phyloP scores from a whole-genome alignment of 208 protist species.

The Trypanosoma platydactyli region DNA sequence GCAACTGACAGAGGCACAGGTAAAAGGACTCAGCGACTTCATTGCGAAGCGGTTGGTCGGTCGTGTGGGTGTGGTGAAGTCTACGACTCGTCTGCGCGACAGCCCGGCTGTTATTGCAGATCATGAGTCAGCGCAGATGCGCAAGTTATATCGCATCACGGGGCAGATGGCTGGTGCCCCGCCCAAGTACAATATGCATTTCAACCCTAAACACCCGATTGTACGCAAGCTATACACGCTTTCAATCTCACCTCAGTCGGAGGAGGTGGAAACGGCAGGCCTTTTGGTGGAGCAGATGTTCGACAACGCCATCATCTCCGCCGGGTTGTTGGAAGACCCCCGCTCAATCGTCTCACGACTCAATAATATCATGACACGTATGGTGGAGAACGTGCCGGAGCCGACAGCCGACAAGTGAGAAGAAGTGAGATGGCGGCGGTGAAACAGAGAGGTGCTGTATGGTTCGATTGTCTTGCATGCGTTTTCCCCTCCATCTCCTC shows the following conservation, averaged over 20 bases:
- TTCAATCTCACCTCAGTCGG: conserved; percentile 63
- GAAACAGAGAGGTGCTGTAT: not conserved
- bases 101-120: conserved; percentile 90
- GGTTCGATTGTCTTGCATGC: no score
- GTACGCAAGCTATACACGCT: conserved; percentile 92
- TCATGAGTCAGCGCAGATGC: conserved; percentile 91
- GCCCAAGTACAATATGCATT: conserved; percentile 93
- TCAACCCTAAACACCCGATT: conserved; percentile 91
- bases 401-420: conserved; percentile 81
- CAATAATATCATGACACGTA: conserved; percentile 90
- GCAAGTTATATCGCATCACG: conserved; percentile 91
- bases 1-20: conserved; percentile 85
- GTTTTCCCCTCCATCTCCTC: no score
- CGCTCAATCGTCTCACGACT: conserved; percentile 88
- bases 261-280: conserved; percentile 83
- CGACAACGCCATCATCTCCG: conserved; percentile 93
- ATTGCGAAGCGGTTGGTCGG: conserved; percentile 86
- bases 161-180: conserved; percentile 76
- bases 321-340: conserved; percentile 92
- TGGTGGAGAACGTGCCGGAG: conserved; percentile 88
- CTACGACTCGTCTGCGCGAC: conserved; percentile 81
- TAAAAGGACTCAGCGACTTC: conserved; percentile 86
- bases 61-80: conserved; percentile 84
- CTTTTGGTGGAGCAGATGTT: conserved; percentile 92
- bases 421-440: no score